Conservation (phyloP, 139 green algal genomes). For the Haematococcus lacustris region DNA sequence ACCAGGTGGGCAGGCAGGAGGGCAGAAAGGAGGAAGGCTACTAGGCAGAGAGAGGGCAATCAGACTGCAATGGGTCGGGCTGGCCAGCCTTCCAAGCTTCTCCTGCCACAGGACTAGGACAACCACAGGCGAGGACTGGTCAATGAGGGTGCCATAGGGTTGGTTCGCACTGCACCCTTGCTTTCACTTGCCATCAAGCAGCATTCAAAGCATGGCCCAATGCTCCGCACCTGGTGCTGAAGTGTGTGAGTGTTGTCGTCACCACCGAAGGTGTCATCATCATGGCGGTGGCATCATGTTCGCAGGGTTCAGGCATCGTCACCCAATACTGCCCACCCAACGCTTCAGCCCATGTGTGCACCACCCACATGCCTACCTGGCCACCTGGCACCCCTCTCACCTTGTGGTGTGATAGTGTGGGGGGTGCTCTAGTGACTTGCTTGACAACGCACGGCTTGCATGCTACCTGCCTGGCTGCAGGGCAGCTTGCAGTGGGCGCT, state of each 20-base stretch:
- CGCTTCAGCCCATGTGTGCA: background rate
- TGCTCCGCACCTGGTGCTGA: no score
- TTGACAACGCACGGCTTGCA: no score
- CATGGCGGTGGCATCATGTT: background rate
- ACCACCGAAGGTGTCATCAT: background rate
- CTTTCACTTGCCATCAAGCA: no score
- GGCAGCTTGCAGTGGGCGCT: slow-evolving; percentile 37
- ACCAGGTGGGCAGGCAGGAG: background rate
- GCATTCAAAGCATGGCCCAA: no score
- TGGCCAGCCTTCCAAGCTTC: no score
- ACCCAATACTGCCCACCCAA: background rate
- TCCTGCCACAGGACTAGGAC: no score
- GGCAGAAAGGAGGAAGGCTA: background rate
- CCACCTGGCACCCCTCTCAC: background rate
- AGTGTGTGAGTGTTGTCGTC: no score
- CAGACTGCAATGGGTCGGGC: no score
- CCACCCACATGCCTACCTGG: background rate
- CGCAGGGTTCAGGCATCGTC: background rate
- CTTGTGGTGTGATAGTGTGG: background rate
- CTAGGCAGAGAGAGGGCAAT: no score
- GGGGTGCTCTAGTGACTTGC: background rate
- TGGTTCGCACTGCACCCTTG: no score
- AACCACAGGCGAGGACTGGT: no score
- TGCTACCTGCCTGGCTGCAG: slow-evolving; percentile 8
- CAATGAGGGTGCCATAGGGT: no score